A percentile compares a stretch with the other conserved stretches of the same genome.
Conservation (phyloP, 768 basidiomycete species). For the Lepiota brunneoincarnata region DNA sequence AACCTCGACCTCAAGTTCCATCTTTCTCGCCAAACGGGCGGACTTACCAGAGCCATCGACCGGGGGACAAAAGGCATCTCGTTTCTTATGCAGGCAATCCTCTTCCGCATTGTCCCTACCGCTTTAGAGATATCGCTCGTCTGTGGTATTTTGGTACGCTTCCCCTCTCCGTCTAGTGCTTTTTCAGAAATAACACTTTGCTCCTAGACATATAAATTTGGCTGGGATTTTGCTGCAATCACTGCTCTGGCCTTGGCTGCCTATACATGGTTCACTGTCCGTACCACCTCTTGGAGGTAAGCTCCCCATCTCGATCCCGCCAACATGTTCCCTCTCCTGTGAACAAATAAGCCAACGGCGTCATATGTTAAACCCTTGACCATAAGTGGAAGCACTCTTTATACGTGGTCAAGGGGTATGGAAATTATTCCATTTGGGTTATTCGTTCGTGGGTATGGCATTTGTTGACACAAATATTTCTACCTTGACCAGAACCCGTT, state of each 20-base stretch:
- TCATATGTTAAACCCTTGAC: no score
- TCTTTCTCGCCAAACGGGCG: constrained; percentile 90
- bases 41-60: constrained; percentile 94
- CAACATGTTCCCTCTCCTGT: neutral
- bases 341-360: no score
- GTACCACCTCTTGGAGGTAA: constrained; percentile 95
- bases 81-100: constrained; percentile 87
- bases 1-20: constrained; percentile 92
- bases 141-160: constrained; percentile 88
- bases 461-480: constrained; percentile 1
- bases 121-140: constrained; percentile 96
- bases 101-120: constrained; percentile 95
- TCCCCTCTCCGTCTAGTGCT: neutral
- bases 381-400: no score
- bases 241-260: constrained; percentile 81
- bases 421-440: no score
- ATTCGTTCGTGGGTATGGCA: no score
- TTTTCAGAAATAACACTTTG: neutral
- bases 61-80: constrained; percentile 99
- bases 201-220: constrained; percentile 90
- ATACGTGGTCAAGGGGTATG: no score
- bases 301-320: neutral
- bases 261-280: constrained; percentile 97
- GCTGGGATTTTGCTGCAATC: constrained; percentile 94
- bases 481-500: constrained; percentile 56